These are phyloP conservation scores for Hymenoscyphus repandus DNA, from an alignment of 2,329 filamentous ascomycete genomes.

Conservation along the genomic window DNA sequence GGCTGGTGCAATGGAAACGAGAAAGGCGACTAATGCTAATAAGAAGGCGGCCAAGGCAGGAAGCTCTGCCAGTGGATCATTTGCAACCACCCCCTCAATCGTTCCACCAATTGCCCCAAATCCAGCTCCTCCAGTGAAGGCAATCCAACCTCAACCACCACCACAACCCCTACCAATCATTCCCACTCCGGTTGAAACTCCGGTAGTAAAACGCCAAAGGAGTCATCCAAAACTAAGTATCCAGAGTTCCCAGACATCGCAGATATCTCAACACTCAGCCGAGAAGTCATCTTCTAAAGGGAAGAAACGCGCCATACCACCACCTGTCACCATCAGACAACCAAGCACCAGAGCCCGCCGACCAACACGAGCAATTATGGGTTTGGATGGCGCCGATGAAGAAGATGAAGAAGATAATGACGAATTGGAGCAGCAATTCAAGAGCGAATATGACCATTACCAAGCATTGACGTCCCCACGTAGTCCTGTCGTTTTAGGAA, in stretches of 20 bases:
- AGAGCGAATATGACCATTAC: constrained; percentile 28
- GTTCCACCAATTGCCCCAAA: neutral
- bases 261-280: neutral
- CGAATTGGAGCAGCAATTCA: constrained; percentile 15
- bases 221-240: neutral
- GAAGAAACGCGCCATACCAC: constrained; percentile 6
- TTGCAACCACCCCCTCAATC: neutral
- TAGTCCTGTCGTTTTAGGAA: constrained; percentile 20
- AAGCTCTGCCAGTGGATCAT: neutral
- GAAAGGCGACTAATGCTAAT: constrained; percentile 53
- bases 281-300: constrained; percentile 1
- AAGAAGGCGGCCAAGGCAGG: constrained; percentile 41
- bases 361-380: constrained; percentile 14
- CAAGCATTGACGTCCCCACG: constrained; percentile 25
- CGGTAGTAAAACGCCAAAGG: neutral
- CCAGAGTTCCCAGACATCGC: neutral
- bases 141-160: neutral
- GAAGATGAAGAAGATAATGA: constrained; percentile 18
- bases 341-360: constrained; percentile 20
- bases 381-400: constrained; percentile 13
- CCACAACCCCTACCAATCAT: neutral
- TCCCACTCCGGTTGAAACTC: neutral
- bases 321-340: constrained; percentile 11
- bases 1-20: constrained; percentile 54
- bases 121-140: neutral